Evolutionary conservation across 345 rosid genomes (phyloP), one percentile per base, ranked within the genome.

Genomic region (Melastoma malabathricum): DNA sequence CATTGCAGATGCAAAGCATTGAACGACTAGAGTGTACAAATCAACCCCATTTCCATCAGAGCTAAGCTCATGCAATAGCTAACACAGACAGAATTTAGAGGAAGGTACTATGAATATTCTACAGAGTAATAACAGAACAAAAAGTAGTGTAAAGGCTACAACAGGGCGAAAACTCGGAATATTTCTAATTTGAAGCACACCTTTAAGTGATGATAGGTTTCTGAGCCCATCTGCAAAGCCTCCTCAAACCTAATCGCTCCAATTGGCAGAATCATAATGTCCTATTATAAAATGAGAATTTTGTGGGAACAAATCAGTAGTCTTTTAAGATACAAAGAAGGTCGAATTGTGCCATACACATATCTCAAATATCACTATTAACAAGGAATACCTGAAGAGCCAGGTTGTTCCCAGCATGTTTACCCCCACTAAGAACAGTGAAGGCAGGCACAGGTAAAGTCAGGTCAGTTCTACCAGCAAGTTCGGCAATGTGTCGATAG

Each of bases 161-260:
- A n/a, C n/a, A n/a, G n/a, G n/a, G n/a, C n/a, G n/a, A n/a, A n/a
- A n/a, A n/a, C n/a, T 17, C 18, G 0, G 49, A 18, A 15, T 54
- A 39, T 43, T 54, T 60, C 10, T 4, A 52, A 49, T 59, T 44
- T 23, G 13, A 60, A 64, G 63, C 54, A 53, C 69, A 92, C 98
- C 97, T 92, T 92, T 57, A 92, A 78, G 67, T 92, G 98, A 67
- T 82, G 89, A 72, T 82, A 92, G 46, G 90, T 80, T 73, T 92
- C 98, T 48, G 98, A 69, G 64, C 97, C 98, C 90, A 89, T 84
- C 63, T 76, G 93, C 62, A 92, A 64, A 46, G 98, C 98, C 77
- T 92, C 98, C 74, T 80, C 82, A 77, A 87, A 87, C 67, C 77
- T 87, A 70, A 58, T 63, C 31, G 98, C 98, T 63, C 95, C 98